Evolutionary conservation across 345 rosid genomes (phyloP), one percentile per base, ranked within the genome.

Genomic region (Rhodamnia argentea): DNA sequence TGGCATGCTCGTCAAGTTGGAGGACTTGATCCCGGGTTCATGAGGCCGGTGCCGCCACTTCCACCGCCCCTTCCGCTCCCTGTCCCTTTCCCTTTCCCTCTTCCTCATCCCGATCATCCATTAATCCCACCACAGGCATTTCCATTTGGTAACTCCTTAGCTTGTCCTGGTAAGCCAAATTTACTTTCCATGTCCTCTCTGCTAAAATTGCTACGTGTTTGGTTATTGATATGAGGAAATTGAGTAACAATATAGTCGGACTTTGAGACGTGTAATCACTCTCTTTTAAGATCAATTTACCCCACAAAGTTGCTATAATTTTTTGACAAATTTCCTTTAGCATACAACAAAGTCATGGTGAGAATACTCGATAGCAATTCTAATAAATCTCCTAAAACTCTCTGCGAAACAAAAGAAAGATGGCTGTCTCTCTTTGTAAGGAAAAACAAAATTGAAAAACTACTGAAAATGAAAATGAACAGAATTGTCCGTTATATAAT

Each of bases 11-110:
- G 40, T 37, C 40, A 37, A 37, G 40, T 37, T 37, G 96, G 99
- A 57, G 93, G 95, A 87, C 92, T 84, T 87, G 40, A 84, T 12
- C 93, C 93, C 51, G 91, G 96, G 88, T 91, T 90, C 88, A 89
- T 89, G 75, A 92, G 98, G 88, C 93, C 90, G 1, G 42, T 62
- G 11, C 89, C 87, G 26, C 92, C 94, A 51, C 40, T 37, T 3
- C 40, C 40, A 37, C 40, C 40, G 2, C 40, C 40, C 40, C 40
- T 3, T 3, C 40, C 40, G 3, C 40, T 37, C 90, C 92, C 44
- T 6, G 4, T 42, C 44, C 91, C 90, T 9, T 86, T 86, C 8
- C 91, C 93, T 51, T 62, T 62, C 76, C 86, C 91, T 84, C 6
- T 52, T 92, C 85, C 82, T 59, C 62, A 52, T n/a, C 59, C 85